Evolutionary conservation across 345 rosid genomes (phyloP), one percentile per base, ranked within the genome.

Genomic region (Boechera divaricarpa): DNA sequence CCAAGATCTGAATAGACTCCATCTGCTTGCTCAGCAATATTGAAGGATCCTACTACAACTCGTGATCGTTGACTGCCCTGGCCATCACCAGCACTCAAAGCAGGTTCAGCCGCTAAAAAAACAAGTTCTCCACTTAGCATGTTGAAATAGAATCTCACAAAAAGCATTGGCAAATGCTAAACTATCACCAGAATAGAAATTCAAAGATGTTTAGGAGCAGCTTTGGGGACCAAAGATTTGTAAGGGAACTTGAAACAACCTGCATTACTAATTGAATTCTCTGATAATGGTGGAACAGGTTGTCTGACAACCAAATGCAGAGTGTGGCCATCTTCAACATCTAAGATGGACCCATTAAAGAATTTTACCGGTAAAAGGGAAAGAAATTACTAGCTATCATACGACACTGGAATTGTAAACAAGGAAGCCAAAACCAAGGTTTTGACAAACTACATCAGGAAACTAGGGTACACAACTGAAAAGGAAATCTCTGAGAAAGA

Each of bases 321-420:
- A 44, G 87, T 81, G 72, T 85, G 89, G 64, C 92, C 90, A 66
- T 88, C 89, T 79, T 88, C 92, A 56, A 86, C 89, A 74, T 85
- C 90, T 88, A 77, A 74, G 41, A 32, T 74, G 33, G 55, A 73
- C 47, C 16, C 63, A 28, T 72, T 67, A 79, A 79, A 73, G 74
- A 79, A 78, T 1, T 6, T 65, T 29, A 48, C 66, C 13, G 1
- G 24, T 21, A 38, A 48, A 45, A 6, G 10, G n/a, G 53, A 61
- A 49, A 21, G 11, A 42, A 59, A 5, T 15, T 56, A 51, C 52
- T 48, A 12, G 29, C 28, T 70, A 32, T 3, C 10, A 59, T 67
- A 57, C 5, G 32, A 45, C 28, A 60, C n/a, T 52, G 10, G 2
- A 38, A 38, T 3, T 54, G 47, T 32, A 36, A 58, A 58, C 62